Evolutionary conservation across 2,329 filamentous ascomycete genomes (phyloP).

Genomic region (Rhinocladiella mackenziei): DNA sequence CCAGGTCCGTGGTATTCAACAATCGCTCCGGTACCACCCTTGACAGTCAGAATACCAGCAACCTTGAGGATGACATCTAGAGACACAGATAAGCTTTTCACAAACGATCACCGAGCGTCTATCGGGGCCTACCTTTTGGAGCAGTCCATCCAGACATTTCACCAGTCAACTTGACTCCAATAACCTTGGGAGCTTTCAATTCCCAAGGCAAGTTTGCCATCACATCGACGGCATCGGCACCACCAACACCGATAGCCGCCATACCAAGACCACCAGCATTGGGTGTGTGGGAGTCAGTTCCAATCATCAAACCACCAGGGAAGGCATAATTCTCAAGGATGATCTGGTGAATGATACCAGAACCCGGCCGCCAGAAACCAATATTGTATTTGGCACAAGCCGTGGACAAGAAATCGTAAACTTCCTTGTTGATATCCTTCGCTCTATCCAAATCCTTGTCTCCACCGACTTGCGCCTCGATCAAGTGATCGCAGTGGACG

Average conservation of each 20-base stretch:
- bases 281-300: constrained; percentile 96
- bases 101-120: constrained; percentile 3
- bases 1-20: constrained; percentile 69
- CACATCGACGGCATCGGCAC: constrained; percentile 96
- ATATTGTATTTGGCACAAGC: constrained; percentile 99
- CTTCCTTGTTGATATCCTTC: constrained; percentile 94
- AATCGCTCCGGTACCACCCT: constrained; percentile 80
- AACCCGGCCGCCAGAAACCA: constrained; percentile 98
- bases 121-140: constrained; percentile 66
- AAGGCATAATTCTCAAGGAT: constrained; percentile 98
- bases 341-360: constrained; percentile 99
- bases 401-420: constrained; percentile 92
- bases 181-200: constrained; percentile 93
- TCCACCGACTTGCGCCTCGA: constrained; percentile 92
- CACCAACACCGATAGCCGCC: constrained; percentile 92
- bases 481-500: constrained; percentile 98
- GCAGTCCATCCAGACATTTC: constrained; percentile 84
- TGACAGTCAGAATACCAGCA: constrained; percentile 92
- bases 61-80: constrained; percentile 95
- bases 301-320: constrained; percentile 95
- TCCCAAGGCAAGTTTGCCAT: constrained; percentile 98
- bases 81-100: constrained; percentile 7
- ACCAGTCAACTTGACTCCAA: constrained; percentile 93
- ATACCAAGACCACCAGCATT: constrained; percentile 87
- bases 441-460: constrained; percentile 90